These are phyloP conservation scores for Lasiosphaeria miniovina DNA, from an alignment of 495 filamentous ascomycete species.

Conservation along the genomic window DNA sequence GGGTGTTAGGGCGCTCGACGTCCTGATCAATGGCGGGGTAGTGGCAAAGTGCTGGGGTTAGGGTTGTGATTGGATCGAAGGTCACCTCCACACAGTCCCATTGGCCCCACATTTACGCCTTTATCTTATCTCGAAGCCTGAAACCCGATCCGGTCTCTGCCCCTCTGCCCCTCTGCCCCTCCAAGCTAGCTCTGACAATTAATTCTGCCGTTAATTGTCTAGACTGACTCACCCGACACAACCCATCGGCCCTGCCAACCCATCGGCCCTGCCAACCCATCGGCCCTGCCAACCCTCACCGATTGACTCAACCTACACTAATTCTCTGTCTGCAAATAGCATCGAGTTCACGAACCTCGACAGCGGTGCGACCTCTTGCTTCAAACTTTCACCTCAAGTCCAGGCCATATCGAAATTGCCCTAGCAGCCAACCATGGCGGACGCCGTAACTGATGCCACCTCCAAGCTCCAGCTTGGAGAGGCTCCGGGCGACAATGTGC, in stretches of 20 bases:
- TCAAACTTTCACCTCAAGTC: neutral
- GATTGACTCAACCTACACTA: neutral
- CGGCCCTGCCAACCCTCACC: no score
- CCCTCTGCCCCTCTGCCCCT: constrained; percentile 10
- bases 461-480: constrained; percentile 60
- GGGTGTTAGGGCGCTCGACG: no score
- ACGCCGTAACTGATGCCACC: constrained; percentile 48
- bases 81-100: no score
- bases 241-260: neutral
- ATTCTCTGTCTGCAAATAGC: neutral
- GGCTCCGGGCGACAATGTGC: constrained; percentile 48
- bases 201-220: neutral
- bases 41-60: neutral
- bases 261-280: neutral
- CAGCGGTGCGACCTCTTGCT: no score
- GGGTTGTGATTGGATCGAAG: no score
- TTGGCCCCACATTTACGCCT: neutral
- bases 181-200: constrained; percentile 1
- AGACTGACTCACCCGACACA: neutral
- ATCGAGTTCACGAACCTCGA: no score
- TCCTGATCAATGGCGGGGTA: neutral
- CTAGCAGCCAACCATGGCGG: constrained; percentile 48
- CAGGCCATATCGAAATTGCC: neutral
- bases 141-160: neutral
- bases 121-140: constrained; percentile 19